Evolutionary conservation across 345 rosid species (phyloP).

Genomic region (Populus nigra): DNA sequence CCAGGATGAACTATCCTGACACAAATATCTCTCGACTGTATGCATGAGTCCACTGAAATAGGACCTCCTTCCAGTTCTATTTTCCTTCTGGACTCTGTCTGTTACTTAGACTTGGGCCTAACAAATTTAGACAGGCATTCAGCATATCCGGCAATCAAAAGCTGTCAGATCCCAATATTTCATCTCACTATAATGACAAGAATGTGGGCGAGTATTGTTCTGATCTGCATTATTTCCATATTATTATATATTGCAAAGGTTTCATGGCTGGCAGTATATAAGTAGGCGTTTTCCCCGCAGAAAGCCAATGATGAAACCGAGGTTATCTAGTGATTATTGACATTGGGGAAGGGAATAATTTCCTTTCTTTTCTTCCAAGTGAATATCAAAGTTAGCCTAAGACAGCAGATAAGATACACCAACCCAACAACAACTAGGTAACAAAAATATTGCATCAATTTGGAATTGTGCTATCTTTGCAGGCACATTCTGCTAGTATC

Average conservation of each 20-base stretch:
- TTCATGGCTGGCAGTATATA: conserved; percentile 29
- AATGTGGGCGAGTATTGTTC: background rate
- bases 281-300: conserved; percentile 7
- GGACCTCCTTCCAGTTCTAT: conserved; percentile 21
- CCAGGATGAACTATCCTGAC: conserved; percentile 62
- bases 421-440: conserved; percentile 1
- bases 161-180: conserved; percentile 20
- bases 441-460: background rate
- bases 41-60: conserved; percentile 22
- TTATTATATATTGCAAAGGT: conserved; percentile 10
- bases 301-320: conserved; percentile 34
- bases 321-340: conserved; percentile 14
- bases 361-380: conserved; percentile 20
- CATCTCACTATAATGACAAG: conserved; percentile 11
- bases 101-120: conserved; percentile 24
- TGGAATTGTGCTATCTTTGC: conserved; percentile 27
- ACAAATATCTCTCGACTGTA: conserved; percentile 29
- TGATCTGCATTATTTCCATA: conserved; percentile 10
- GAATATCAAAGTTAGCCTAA: conserved; percentile 24
- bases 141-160: conserved; percentile 28
- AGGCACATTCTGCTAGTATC: conserved; percentile 66
- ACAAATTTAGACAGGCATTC: conserved; percentile 26
- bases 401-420: background rate
- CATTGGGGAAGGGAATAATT: conserved; percentile 1
- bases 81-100: conserved; percentile 13